Conservation (phyloP, 2,329 filamentous ascomycete genomes). For the Alternaria sp. region DNA sequence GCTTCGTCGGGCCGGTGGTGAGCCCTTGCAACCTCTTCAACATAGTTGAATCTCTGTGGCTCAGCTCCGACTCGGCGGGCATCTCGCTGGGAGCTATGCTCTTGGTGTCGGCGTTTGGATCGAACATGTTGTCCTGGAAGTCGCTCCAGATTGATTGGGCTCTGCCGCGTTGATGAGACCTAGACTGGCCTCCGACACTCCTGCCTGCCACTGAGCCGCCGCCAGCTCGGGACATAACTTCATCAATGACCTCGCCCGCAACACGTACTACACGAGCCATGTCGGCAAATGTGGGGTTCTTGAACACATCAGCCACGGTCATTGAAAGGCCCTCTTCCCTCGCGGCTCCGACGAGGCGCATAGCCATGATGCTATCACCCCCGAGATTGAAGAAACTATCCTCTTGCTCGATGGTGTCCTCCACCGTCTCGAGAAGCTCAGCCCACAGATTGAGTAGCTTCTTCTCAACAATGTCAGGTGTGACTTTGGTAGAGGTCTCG, state of each 20-base stretch:
- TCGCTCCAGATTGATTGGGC: slow-evolving; percentile 36
- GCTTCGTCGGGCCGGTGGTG: slow-evolving; percentile 5
- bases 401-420: slow-evolving; percentile 40
- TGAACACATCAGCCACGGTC: slow-evolving; percentile 45
- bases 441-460: slow-evolving; percentile 41
- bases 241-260: slow-evolving; percentile 43
- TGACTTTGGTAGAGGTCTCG: slow-evolving; percentile 32
- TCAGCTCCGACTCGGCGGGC: slow-evolving; percentile 13
- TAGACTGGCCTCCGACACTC: slow-evolving; percentile 22
- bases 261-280: slow-evolving; percentile 44
- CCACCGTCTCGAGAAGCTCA: slow-evolving; percentile 42
- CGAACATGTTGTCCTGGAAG: slow-evolving; percentile 39
- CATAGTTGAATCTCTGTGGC: slow-evolving; percentile 17
- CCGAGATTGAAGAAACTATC: slow-evolving; percentile 44
- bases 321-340: slow-evolving; percentile 42
- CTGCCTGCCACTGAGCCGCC: slow-evolving; percentile 23
- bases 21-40: slow-evolving; percentile 40
- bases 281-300: slow-evolving; percentile 42
- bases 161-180: slow-evolving; percentile 24
- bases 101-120: slow-evolving; percentile 26
- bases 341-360: slow-evolving; percentile 42
- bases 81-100: slow-evolving; percentile 11
- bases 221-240: slow-evolving; percentile 42
- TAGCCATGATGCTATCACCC: slow-evolving; percentile 44
- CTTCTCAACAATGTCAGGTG: slow-evolving; percentile 43